Conservation (phyloP, 495 filamentous ascomycete species). For the Trichoderma erinaceum region DNA sequence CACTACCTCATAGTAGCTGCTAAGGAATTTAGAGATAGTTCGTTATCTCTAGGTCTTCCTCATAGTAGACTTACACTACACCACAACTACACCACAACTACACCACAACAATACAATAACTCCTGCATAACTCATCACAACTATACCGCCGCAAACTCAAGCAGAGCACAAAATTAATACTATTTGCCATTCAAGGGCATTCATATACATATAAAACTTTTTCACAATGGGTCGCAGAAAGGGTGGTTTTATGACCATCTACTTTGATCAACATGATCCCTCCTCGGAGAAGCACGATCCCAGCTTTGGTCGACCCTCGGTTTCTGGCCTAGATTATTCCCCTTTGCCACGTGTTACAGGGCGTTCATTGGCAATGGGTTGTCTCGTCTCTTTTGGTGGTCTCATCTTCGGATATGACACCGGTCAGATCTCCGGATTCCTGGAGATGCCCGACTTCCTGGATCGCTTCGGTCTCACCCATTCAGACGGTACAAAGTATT, state of each 20-base stretch:
- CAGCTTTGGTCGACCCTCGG: neutral
- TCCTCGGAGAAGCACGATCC: conserved; percentile 10
- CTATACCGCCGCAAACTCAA: neutral
- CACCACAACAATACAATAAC: neutral
- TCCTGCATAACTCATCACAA: neutral
- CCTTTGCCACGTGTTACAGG: conserved; percentile 32
- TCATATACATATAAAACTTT: neutral
- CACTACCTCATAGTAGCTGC: too few relatives aligned
- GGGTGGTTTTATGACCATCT: conserved; percentile 4
- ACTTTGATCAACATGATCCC: conserved; percentile 16
- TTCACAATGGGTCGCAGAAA: conserved; percentile 2
- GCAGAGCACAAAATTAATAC: neutral
- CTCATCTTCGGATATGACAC: conserved; percentile 47
- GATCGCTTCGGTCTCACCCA: conserved; percentile 29
- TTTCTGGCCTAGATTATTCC: conserved; percentile 20
- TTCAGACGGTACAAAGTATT: conserved; percentile 20
- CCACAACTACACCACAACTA: neutral
- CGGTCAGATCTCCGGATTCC: conserved; percentile 47
- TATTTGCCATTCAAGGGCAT: conserved; percentile 1
- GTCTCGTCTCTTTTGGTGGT: conserved; percentile 35
- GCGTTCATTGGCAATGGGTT: conserved; percentile 44
- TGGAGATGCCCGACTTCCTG: conserved; percentile 48
- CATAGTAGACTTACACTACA: too few relatives aligned
- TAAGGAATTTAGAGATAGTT: too few relatives aligned
- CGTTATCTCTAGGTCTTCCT: too few relatives aligned